Base-by-base conservation (phyloP, 768 basidiomycete species). In the Phaeotremella skinneri region DNA sequence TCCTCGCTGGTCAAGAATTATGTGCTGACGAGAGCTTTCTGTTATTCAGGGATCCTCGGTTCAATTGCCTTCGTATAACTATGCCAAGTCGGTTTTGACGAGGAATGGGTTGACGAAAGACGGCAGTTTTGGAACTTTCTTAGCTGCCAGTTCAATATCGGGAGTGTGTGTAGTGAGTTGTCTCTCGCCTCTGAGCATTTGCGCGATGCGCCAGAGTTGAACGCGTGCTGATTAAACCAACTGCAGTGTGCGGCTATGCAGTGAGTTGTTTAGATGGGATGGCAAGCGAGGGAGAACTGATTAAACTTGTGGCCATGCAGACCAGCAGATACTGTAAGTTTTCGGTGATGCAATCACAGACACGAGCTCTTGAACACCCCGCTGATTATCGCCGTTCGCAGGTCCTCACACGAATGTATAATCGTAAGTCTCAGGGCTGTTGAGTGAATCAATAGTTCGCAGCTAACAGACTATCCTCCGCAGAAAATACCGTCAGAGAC, bases 11-110 rank as follows among this genome's bases (percentile, higher is more conserved):
- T 39, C 9, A 9, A 39, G 37, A 39, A 9, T 39, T 9, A 39
- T 39, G 37, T 9, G 37, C n/a, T 39, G 13, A 25, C n/a, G 37
- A n/a, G n/a, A 9, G 11, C n/a, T n/a, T 39, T 39, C n/a, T n/a
- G 11, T 9, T n/a, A 39, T 39, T 1, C 57, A 76, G 75, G 75
- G 75, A 23, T 72, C 62, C 13, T 69, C 89, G 84, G 90, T 93
- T 6, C 96, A 99, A 84, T 78, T 99, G 26, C 96, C 96, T 1
- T 89, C 89, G 48, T 99, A 99, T 76, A 93, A 91, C 66, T 88
- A 89, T 77, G 89, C 91, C 29, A 99, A 99, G 78, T 84, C 83
- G 50, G 83, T 87, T 54, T 78, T 99, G 45, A 83, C 87, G 4
- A 80, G 81, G 39, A 80, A 83, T 58, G 85, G 85, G 2, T 83